These are phyloP conservation scores for Fusarium sp. DNA, from an alignment of 2,329 filamentous ascomycete genomes.

Conservation along the genomic window DNA sequence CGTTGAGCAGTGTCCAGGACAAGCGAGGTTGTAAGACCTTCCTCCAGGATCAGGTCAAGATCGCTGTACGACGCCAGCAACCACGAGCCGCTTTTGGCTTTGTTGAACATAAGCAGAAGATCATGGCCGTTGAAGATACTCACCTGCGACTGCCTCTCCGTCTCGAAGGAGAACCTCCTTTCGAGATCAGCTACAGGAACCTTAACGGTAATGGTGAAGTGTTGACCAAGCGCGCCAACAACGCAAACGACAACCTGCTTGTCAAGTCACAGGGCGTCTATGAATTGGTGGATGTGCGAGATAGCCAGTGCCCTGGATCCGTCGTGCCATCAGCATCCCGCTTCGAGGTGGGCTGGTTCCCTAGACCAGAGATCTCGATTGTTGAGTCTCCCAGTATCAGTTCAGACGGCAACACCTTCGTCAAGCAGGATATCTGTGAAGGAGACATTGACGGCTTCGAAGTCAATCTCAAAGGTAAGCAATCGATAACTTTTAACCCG, in stretches of 20 bases:
- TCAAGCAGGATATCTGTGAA: constrained; percentile 89
- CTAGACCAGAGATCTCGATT: constrained; percentile 78
- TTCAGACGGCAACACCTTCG: constrained; percentile 63
- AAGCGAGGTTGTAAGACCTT: constrained; percentile 87
- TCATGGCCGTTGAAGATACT: constrained; percentile 81
- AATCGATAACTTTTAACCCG: background rate
- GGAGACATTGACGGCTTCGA: constrained; percentile 93
- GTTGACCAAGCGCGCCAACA: constrained; percentile 61
- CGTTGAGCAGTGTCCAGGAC: constrained; percentile 88
- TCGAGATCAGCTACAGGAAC: constrained; percentile 82
- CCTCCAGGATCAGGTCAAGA: constrained; percentile 85
- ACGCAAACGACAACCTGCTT: constrained; percentile 74
- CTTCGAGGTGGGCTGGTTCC: constrained; percentile 88
- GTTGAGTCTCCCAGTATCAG: constrained; percentile 73
- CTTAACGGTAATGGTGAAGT: constrained; percentile 63
- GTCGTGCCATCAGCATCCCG: constrained; percentile 78
- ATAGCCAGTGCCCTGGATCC: constrained; percentile 83
- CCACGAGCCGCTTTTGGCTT: constrained; percentile 88
- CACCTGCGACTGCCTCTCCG: constrained; percentile 82
- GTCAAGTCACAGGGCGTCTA: constrained; percentile 79
- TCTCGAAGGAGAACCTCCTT: constrained; percentile 86
- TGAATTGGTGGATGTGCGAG: constrained; percentile 80
- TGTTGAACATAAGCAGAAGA: constrained; percentile 80
- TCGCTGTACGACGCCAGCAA: constrained; percentile 87
- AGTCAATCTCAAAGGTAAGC: constrained; percentile 78